A percentile compares a stretch with the other conserved stretches of the same genome.
These are phyloP conservation scores for Tetragonia tetragonoides DNA, from an alignment of 148 eudicot genomes.

Conservation along the genomic window DNA sequence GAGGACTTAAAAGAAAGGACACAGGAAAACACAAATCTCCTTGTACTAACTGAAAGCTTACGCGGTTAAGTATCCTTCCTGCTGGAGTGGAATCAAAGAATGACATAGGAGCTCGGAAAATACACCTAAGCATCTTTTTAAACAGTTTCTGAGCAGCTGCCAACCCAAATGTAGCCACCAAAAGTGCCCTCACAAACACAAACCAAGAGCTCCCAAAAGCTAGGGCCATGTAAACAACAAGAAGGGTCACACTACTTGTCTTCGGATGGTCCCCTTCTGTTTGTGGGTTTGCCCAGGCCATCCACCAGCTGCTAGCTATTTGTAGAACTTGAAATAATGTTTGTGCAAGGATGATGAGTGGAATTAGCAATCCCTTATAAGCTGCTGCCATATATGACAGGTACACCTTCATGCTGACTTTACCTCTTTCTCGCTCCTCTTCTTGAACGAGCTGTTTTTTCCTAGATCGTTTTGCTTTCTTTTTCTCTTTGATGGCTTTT, in stretches of 20 bases:
- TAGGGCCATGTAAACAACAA: conserved; percentile 90
- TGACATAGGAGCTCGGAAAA: conserved; percentile 98
- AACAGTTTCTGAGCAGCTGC: conserved; percentile 87
- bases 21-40: neutral
- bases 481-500: conserved; percentile 79
- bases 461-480: conserved; percentile 81
- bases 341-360: conserved; percentile 79
- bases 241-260: conserved; percentile 64
- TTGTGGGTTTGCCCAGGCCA: conserved; percentile 98
- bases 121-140: conserved; percentile 63
- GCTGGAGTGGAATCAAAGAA: conserved; percentile 98
- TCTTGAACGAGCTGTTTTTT: conserved; percentile 94
- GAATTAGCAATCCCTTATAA: conserved; percentile 79
- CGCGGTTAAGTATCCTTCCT: conserved; percentile 92
- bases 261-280: conserved; percentile 67
- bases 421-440: conserved; percentile 89
- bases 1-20: neutral
- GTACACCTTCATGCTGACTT: conserved; percentile 85
- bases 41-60: conserved; percentile 34
- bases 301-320: conserved; percentile 98
- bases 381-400: conserved; percentile 88
- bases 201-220: conserved; percentile 92
- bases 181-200: conserved; percentile 80
- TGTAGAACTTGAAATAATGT: conserved; percentile 78
- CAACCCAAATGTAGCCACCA: conserved; percentile 85